phyloP scores from a whole-genome alignment of 2,329 filamentous ascomycete species.

The Ceratocystis variospora region DNA sequence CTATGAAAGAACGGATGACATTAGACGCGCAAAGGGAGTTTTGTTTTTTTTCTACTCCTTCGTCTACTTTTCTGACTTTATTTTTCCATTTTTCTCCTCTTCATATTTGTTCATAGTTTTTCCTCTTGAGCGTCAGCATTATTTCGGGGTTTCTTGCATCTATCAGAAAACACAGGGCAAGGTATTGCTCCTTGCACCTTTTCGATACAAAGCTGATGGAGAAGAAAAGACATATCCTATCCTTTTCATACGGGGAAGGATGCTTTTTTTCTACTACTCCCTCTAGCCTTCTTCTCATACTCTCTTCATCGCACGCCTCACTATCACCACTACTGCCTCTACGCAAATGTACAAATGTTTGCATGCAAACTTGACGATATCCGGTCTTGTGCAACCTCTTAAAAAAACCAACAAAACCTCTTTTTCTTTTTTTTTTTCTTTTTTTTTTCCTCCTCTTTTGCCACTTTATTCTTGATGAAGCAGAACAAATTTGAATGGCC shows the following conservation, averaged over 20 bases:
- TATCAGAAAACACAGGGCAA: conserved; percentile 10
- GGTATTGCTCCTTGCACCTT: conserved; percentile 19
- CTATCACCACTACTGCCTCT: not conserved
- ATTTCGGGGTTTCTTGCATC: not conserved
- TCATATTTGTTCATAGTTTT: not conserved
- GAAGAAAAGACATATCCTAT: not conserved
- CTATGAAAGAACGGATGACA: not conserved
- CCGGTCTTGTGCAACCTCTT: not conserved
- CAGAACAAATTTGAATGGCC: no score
- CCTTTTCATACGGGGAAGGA: not conserved
- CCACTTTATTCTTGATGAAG: no score
- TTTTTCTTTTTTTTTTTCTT: not conserved
- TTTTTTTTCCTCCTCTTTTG: not conserved
- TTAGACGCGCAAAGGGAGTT: not conserved
- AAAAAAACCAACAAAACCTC: conserved; percentile 10
- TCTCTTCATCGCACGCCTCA: not conserved
- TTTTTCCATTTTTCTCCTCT: conserved; percentile 2
- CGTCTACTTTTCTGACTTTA: not conserved
- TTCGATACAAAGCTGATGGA: not conserved
- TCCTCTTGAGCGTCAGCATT: not conserved
- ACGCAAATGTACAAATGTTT: not conserved
- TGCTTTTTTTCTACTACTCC: not conserved
- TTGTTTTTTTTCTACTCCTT: conserved; percentile 1
- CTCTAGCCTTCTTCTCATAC: not conserved
- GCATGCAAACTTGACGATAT: not conserved